A percentile compares a stretch with the other conserved stretches of the same genome.
Evolutionary conservation across 2,329 filamentous ascomycete species (phyloP).

Genomic region (Xylaria sp.): DNA sequence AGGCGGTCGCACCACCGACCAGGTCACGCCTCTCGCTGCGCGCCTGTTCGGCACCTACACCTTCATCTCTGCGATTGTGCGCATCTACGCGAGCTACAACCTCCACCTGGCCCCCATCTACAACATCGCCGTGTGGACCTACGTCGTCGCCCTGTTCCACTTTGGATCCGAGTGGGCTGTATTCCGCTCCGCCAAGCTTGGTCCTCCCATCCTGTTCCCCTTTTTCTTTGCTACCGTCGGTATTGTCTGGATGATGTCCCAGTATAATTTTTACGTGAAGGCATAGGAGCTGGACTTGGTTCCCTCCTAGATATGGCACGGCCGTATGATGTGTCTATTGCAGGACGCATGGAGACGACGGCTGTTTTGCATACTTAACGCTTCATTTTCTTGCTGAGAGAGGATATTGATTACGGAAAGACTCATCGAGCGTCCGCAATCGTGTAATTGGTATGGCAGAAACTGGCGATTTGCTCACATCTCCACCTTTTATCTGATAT

Average conservation of each 20-base stretch:
- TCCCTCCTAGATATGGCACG: not conserved
- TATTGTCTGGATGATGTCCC: constrained; percentile 57
- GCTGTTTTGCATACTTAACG: not conserved
- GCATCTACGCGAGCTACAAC: constrained; percentile 80
- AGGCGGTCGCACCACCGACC: constrained; percentile 44
- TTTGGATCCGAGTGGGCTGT: constrained; percentile 76
- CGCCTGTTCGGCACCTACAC: constrained; percentile 89
- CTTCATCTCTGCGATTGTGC: constrained; percentile 67
- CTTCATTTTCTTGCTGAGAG: not conserved
- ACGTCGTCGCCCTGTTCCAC: constrained; percentile 69
- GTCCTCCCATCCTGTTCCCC: constrained; percentile 50
- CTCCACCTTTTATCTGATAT: not conserved
- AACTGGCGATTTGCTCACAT: not conserved
- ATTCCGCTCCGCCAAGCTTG: constrained; percentile 68
- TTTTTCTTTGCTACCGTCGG: constrained; percentile 47
- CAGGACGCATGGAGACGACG: not conserved
- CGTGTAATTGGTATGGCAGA: not conserved
- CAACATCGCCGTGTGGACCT: constrained; percentile 76
- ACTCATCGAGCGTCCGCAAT: not conserved
- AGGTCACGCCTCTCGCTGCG: constrained; percentile 68
- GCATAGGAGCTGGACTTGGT: constrained; percentile 7
- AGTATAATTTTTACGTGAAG: constrained; percentile 65
- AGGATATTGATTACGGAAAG: not conserved
- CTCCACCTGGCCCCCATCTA: constrained; percentile 68
- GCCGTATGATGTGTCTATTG: not conserved